Conservation (phyloP, 2,329 filamentous ascomycete species). For the Xylaria sp. region DNA sequence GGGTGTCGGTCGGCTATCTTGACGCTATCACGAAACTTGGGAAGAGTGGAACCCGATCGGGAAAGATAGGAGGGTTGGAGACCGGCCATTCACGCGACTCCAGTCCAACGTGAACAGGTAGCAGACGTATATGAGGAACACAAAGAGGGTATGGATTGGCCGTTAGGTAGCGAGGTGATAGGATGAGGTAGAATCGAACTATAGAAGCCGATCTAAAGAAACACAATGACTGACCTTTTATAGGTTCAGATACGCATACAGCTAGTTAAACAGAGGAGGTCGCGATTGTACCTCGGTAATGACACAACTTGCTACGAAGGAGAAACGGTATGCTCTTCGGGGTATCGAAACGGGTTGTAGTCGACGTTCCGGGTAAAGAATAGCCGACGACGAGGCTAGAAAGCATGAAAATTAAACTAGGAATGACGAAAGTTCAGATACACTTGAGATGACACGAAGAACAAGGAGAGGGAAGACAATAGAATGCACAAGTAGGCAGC, state of each 20-base stretch:
- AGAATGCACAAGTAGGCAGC: slow-evolving; percentile 13
- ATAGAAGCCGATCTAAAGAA: slow-evolving; percentile 4
- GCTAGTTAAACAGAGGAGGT: not conserved
- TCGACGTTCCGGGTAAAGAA: slow-evolving; percentile 14
- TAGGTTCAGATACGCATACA: not conserved
- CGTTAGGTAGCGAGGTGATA: slow-evolving; percentile 10
- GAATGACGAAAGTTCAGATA: slow-evolving; percentile 4
- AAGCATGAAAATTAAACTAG: not conserved
- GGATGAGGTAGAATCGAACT: slow-evolving; percentile 6
- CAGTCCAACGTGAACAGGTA: slow-evolving; percentile 14
- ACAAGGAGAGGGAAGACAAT: not conserved
- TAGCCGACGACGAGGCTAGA: slow-evolving; percentile 4
- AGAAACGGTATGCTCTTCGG: not conserved
- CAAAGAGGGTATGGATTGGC: slow-evolving; percentile 7
- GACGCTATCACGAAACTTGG: slow-evolving; percentile 35
- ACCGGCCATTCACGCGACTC: slow-evolving; percentile 10
- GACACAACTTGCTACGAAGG: slow-evolving; percentile 3
- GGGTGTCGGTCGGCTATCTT: slow-evolving; percentile 38
- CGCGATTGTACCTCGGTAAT: slow-evolving; percentile 10
- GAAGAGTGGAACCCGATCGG: slow-evolving; percentile 41
- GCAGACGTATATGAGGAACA: slow-evolving; percentile 2
- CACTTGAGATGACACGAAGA: slow-evolving; percentile 2
- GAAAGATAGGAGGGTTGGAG: slow-evolving; percentile 42
- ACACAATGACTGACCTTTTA: slow-evolving; percentile 28
- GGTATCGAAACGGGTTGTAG: slow-evolving; percentile 2